Evolutionary conservation across 768 basidiomycete genomes (phyloP), one percentile per base, ranked within the genome.

Genomic region (Myochromella boudieri): DNA sequence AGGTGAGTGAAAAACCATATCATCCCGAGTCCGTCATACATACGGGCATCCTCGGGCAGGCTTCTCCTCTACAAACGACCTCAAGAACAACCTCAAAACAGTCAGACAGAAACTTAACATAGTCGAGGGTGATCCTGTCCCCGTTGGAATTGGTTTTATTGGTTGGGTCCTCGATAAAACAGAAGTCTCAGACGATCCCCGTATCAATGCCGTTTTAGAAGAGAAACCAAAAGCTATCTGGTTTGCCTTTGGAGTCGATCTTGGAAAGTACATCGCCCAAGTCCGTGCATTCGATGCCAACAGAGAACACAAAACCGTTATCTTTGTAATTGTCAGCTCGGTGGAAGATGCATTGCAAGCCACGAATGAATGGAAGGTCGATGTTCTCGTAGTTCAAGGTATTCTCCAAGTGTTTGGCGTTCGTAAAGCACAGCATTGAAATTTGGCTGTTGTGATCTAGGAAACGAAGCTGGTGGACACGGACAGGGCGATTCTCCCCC

Each of bases 91-190:
- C 46, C 51, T 83, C 8, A 61, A 62, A 11, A 52, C 65, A 6
- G 69, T 69, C 3, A 71, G 75, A 9, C 22, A 45, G 10, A 53
- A 36, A 1, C 69, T 81, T 29, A 34, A 42, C 1, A 48, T 69
- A 3, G 32, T 56, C 6, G 51, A 48, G 20, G 52, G 51, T 6
- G 63, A 60, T 1, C 65, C 70, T 3, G 68, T 78, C 29, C 78
- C 79, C 3, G 56, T 83, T 33, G 84, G 81, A 5, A 68, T 81
- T 20, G 84, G 83, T 1, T 78, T 78, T 55, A 54, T 84, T 26
- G 70, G 70, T 7, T 85, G 78, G 78, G 65, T 70, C 36, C 65
- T 84, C 6, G 80, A 83, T 9, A 57, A 64, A 18, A 62, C 70
- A 0, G 63, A 63, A 9, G 47, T 40, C 7, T 57, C 65, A 5